These are phyloP conservation scores for Colletotrichum camelliae DNA, from an alignment of 2,329 filamentous ascomycete species.

Conservation along the genomic window DNA sequence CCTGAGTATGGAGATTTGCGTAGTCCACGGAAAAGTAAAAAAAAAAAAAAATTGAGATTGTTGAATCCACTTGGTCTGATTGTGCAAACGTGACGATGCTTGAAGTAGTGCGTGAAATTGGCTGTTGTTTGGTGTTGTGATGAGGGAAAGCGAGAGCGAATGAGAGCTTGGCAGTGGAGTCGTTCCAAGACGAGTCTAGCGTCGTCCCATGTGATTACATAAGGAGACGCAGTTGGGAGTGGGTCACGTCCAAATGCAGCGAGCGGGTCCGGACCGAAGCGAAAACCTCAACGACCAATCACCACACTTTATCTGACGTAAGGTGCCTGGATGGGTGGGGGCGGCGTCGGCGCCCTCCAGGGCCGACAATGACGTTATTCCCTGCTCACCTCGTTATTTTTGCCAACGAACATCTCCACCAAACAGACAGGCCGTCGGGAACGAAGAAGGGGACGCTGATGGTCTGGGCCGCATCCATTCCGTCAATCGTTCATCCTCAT, in stretches of 20 bases:
- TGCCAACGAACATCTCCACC: not conserved
- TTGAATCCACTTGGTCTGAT: not conserved
- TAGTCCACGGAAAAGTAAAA: not conserved
- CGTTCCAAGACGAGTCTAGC: not conserved
- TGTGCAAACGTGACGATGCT: not conserved
- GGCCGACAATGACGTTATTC: not conserved
- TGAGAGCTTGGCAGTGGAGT: not conserved
- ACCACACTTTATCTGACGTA: not conserved
- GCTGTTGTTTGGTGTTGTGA: not conserved
- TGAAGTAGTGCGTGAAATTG: not conserved
- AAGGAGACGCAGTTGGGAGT: rapidly evolving
- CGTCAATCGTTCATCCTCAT: not conserved
- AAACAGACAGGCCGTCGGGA: not conserved
- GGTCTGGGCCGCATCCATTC: not conserved
- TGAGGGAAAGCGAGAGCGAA: not conserved
- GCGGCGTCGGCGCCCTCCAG: not conserved
- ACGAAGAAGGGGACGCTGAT: not conserved
- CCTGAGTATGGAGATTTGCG: rapidly evolving
- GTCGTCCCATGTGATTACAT: rapidly evolving
- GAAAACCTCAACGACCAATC: not conserved
- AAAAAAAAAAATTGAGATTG: not conserved
- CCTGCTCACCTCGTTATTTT: not conserved
- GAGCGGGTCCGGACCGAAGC: not conserved
- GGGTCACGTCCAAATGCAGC: not conserved
- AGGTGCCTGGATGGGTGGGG: not conserved